Evolutionary conservation across 164 flowering plant species (phyloP).

Genomic region (Houttuynia cordata): DNA sequence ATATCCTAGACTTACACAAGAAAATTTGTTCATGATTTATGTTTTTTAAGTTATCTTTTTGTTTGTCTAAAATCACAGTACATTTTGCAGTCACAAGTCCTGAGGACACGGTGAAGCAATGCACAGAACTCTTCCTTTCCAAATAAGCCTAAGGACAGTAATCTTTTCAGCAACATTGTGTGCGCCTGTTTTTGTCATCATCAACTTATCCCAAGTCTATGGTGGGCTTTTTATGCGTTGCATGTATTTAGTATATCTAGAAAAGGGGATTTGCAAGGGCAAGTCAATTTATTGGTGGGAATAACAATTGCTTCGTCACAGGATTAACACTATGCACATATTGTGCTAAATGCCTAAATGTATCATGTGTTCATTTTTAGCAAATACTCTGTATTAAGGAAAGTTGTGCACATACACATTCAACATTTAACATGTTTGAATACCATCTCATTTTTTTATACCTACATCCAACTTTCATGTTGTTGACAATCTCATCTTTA

Average conservation of each 20-base stretch:
- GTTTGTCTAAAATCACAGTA: neutral
- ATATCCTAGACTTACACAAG: neutral
- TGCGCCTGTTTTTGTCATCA: neutral
- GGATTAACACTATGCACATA: too few relatives aligned
- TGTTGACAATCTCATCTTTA: too few relatives aligned
- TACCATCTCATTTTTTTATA: too few relatives aligned
- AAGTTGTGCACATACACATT: too few relatives aligned
- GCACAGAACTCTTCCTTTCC: constrained; percentile 57
- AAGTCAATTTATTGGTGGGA: too few relatives aligned
- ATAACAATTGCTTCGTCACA: neutral
- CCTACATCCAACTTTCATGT: too few relatives aligned
- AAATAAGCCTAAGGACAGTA: neutral
- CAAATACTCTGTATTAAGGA: too few relatives aligned
- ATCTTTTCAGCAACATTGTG: neutral
- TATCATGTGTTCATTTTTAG: too few relatives aligned
- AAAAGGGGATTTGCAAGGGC: neutral
- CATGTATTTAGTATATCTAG: too few relatives aligned
- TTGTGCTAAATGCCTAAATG: too few relatives aligned
- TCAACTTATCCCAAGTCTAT: neutral
- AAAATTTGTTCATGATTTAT: neutral
- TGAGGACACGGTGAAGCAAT: constrained; percentile 61
- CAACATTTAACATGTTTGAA: too few relatives aligned
- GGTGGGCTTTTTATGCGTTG: neutral
- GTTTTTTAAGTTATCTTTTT: neutral
- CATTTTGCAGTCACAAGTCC: constrained; percentile 69